Conservation (phyloP, 305 asterid species). For the Withania somnifera region DNA sequence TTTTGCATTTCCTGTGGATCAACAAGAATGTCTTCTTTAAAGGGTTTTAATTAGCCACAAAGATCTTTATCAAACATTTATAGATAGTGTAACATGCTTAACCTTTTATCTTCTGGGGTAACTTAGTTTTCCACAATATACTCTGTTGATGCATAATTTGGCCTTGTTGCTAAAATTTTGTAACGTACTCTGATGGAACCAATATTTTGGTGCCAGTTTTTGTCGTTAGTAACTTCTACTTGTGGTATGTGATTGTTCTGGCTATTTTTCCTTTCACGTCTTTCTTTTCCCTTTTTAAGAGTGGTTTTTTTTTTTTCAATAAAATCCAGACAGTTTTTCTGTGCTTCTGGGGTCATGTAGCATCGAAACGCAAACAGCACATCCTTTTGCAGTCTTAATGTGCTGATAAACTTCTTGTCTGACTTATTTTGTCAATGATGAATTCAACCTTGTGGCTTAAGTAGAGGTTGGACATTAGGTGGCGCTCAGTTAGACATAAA, state of each 20-base stretch:
- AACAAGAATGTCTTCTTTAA: background rate
- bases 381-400: background rate
- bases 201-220: background rate
- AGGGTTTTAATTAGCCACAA: background rate
- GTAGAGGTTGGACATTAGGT: conserved; percentile 36
- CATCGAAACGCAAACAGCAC: background rate
- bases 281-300: background rate
- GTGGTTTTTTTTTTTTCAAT: background rate
- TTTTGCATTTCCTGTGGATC: background rate
- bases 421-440: background rate
- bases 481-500: conserved; percentile 32
- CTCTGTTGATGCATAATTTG: background rate
- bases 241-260: background rate
- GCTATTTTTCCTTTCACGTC: background rate
- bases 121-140: background rate
- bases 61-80: background rate
- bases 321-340: background rate
- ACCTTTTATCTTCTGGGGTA: background rate
- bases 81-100: background rate
- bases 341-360: conserved; percentile 1
- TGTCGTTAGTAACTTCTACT: background rate
- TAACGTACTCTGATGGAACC: background rate
- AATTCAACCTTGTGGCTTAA: conserved; percentile 1
- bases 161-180: background rate
- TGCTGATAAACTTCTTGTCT: background rate